phyloP scores from a whole-genome alignment of 345 rosid species.

The Euphorbia lathyris region DNA sequence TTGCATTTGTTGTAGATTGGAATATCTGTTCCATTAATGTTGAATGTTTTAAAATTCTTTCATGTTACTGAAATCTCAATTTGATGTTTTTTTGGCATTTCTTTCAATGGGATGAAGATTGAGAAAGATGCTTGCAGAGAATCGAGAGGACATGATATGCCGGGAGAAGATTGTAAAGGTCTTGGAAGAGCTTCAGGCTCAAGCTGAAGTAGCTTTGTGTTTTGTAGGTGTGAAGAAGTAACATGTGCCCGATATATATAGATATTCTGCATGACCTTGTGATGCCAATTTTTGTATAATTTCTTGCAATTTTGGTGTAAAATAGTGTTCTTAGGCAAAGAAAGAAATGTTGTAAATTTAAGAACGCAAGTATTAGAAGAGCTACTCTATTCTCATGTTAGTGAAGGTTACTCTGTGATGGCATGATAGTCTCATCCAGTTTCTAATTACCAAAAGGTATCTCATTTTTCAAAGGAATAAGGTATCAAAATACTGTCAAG shows the following conservation, averaged over 20 bases:
- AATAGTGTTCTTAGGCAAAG: no score
- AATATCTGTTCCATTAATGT: background rate
- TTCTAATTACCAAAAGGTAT: no score
- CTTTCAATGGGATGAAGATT: conserved; percentile 43
- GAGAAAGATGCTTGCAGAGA: conserved; percentile 68
- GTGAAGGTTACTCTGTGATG: background rate
- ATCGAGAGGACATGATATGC: conserved; percentile 37
- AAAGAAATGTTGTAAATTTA: conserved; percentile 1
- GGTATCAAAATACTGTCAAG: no score
- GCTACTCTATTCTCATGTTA: background rate
- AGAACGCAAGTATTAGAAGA: background rate
- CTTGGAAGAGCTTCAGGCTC: conserved; percentile 88
- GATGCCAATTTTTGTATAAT: background rate
- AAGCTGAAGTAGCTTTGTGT: conserved; percentile 96
- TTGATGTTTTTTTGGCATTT: conserved; percentile 3
- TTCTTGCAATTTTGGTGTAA: background rate
- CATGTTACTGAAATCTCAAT: background rate
- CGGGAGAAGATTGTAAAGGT: conserved; percentile 78
- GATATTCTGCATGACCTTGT: background rate
- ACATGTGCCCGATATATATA: background rate
- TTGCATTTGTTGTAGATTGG: conserved; percentile 2
- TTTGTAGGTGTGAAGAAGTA: conserved; percentile 74
- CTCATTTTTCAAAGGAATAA: no score
- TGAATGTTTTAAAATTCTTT: background rate
- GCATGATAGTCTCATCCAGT: background rate